phyloP scores from a whole-genome alignment of 768 basidiomycete genomes.

The Boletus edulis region DNA sequence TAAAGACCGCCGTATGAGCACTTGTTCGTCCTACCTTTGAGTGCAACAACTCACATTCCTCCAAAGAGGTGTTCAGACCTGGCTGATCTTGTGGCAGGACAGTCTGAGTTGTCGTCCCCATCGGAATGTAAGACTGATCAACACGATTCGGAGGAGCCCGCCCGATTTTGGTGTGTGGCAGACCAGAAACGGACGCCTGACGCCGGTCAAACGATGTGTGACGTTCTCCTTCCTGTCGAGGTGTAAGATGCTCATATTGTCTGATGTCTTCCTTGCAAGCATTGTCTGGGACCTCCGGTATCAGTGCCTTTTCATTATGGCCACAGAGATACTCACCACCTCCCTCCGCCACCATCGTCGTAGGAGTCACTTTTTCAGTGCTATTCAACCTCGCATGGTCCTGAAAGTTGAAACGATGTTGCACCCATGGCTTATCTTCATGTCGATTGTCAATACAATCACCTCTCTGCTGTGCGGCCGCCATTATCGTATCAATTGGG shows the following conservation, averaged over 20 bases:
- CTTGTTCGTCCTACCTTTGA: background rate
- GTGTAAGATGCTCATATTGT: background rate
- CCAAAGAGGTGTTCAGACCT: background rate
- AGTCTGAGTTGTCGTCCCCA: background rate
- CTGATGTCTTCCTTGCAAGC: background rate
- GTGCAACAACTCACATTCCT: constrained; percentile 1
- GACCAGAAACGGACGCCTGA: background rate
- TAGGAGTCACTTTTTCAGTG: background rate
- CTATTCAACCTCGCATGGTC: background rate
- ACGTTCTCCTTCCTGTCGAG: constrained; percentile 1
- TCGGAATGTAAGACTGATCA: background rate
- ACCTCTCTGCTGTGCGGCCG: background rate
- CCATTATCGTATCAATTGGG: background rate
- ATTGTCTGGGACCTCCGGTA: constrained; percentile 3
- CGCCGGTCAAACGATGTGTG: background rate
- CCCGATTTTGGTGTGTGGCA: background rate
- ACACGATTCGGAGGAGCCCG: background rate
- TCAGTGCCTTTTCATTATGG: background rate
- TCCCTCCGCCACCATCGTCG: background rate
- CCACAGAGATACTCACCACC: constrained; percentile 7
- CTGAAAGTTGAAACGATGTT: background rate
- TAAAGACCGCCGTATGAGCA: background rate
- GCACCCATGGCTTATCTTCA: background rate
- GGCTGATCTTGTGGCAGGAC: background rate
- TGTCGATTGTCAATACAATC: background rate